Percentiles rank a stretch among this genome's conserved stretches.
phyloP scores from a whole-genome alignment of 2,329 filamentous ascomycete genomes.

The Simplicillium sp. region DNA sequence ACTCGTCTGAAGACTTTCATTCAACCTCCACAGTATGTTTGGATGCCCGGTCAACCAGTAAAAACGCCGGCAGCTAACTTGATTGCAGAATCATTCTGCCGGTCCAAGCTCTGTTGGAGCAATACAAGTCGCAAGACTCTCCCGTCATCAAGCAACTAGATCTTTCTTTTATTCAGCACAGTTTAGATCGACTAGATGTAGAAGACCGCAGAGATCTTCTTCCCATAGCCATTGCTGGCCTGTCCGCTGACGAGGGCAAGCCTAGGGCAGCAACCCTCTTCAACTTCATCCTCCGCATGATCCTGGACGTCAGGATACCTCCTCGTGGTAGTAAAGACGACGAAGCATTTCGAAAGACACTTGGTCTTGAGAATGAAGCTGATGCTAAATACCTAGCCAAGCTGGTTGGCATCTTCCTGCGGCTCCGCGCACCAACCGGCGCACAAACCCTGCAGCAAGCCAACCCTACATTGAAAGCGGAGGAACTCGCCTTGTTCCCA shows the following conservation, averaged over 20 bases:
- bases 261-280: slow-evolving; percentile 53
- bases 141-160: slow-evolving; percentile 80
- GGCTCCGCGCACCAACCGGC: slow-evolving; percentile 20
- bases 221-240: slow-evolving; percentile 35
- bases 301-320: slow-evolving; percentile 64
- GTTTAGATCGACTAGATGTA: slow-evolving; percentile 40
- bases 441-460: slow-evolving; percentile 18
- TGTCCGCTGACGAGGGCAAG: slow-evolving; percentile 19
- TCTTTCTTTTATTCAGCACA: slow-evolving; percentile 81
- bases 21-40: slow-evolving; percentile 38
- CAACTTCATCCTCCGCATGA: slow-evolving; percentile 68
- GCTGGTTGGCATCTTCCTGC: slow-evolving; percentile 69
- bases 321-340: slow-evolving; percentile 74
- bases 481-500: slow-evolving; percentile 20
- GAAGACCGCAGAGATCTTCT: slow-evolving; percentile 62
- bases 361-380: slow-evolving; percentile 55
- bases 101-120: slow-evolving; percentile 72
- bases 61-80: neutral
- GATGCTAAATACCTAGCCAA: slow-evolving; percentile 67
- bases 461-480: slow-evolving; percentile 21
- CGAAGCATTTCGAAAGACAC: slow-evolving; percentile 49
- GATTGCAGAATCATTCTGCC: slow-evolving; percentile 60
- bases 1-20: slow-evolving; percentile 45
- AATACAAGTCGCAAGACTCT: slow-evolving; percentile 72
- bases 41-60: too few species aligned